Conservation (phyloP, 2,329 filamentous ascomycete species). For the Fusarium torreyae region DNA sequence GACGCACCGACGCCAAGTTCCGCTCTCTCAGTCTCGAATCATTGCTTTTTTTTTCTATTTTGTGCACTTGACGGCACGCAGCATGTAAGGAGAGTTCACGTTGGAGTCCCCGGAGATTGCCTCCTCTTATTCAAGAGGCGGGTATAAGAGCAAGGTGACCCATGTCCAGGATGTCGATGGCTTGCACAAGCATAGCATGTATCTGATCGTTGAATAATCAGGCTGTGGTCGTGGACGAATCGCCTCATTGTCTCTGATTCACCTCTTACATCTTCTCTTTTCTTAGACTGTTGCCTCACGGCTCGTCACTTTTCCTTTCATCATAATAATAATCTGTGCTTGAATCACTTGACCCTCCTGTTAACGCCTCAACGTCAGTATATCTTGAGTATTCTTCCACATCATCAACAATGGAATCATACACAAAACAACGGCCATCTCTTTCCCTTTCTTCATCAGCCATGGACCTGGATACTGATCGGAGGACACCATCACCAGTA, state of each 20-base stretch:
- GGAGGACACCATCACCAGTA: conserved; percentile 40
- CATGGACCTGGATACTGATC: conserved; percentile 36
- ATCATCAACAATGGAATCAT: conserved; percentile 31
- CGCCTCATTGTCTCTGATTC: conserved; percentile 15
- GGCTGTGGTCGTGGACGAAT: conserved; percentile 17
- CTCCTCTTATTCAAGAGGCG: conserved; percentile 4
- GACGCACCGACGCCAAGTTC: conserved; percentile 36
- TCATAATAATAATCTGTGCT: conserved; percentile 14
- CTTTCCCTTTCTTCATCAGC: conserved; percentile 39
- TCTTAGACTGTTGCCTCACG: conserved; percentile 43
- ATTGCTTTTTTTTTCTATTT: conserved; percentile 39
- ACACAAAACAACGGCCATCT: conserved; percentile 23
- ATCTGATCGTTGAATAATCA: conserved; percentile 11
- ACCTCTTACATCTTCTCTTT: conserved; percentile 11
- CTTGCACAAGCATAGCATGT: conserved; percentile 28
- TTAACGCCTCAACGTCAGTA: conserved; percentile 7
- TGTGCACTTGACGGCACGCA: conserved; percentile 32
- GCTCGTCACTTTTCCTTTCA: conserved; percentile 9
- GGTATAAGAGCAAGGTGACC: conserved; percentile 41
- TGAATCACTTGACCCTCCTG: conserved; percentile 12
- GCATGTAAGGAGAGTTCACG: conserved; percentile 37
- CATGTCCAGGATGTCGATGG: conserved; percentile 25
- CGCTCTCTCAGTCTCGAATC: conserved; percentile 27
- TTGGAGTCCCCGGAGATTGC: conserved; percentile 27
- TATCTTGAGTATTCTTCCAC: not conserved